Evolutionary conservation across 192 early-diverging fungal species (phyloP).

Genomic region (Jimgerdemannia flammicorona): DNA sequence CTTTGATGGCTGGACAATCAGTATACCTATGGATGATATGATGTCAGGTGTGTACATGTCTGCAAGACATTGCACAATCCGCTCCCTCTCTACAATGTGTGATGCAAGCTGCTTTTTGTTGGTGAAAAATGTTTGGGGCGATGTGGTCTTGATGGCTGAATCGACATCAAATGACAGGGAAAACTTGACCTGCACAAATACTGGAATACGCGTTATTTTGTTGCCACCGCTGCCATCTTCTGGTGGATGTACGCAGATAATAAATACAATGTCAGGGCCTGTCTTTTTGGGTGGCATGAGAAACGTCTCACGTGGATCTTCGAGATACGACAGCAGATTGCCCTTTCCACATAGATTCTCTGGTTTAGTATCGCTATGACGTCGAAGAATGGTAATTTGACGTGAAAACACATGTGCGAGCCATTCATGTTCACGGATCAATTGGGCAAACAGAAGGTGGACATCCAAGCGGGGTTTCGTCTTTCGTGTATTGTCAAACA

Average conservation of each 20-base stretch:
- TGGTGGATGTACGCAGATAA: background rate
- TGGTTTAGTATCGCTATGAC: background rate
- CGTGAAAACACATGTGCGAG: background rate
- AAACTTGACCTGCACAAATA: background rate
- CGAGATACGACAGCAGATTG: background rate
- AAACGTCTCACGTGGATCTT: background rate
- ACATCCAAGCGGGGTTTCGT: background rate
- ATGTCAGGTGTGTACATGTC: background rate
- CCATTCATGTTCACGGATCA: background rate
- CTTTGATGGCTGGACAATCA: background rate
- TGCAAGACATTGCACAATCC: background rate
- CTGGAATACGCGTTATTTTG: background rate
- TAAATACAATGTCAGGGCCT: background rate
- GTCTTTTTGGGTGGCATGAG: background rate
- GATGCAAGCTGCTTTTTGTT: background rate
- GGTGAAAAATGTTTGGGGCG: background rate
- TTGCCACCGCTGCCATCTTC: background rate
- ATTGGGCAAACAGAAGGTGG: background rate
- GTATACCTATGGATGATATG: background rate
- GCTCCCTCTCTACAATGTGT: background rate
- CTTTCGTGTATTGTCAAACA: background rate
- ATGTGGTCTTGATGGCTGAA: background rate
- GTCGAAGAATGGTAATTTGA: background rate
- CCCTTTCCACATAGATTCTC: background rate
- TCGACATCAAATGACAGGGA: background rate